Evolutionary conservation across 2,329 filamentous ascomycete species (phyloP).

Genomic region (Scedosporium apiospermum): DNA sequence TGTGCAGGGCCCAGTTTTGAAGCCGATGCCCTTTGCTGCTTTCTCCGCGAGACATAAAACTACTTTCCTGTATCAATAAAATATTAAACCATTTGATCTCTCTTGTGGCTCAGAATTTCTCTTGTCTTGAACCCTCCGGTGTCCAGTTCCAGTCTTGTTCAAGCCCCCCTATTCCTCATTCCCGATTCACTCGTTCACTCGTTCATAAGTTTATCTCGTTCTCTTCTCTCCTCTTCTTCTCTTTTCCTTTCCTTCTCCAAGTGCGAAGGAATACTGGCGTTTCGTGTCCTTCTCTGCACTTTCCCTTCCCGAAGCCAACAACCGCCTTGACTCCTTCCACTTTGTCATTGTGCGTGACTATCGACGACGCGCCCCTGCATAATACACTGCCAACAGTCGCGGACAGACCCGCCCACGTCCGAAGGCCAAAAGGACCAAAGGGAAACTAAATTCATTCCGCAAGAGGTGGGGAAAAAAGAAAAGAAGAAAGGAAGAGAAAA

Average conservation of each 20-base stretch:
- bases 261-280: neutral
- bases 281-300: neutral
- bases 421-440: neutral
- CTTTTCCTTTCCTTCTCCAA: neutral
- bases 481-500: neutral
- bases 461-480: neutral
- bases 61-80: neutral
- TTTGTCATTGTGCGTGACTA: neutral
- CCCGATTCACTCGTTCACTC: neutral
- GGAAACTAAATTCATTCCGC: neutral
- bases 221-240: neutral
- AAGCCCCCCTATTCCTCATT: neutral
- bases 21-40: neutral
- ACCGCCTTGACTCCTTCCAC: neutral
- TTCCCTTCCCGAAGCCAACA: no score
- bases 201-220: neutral
- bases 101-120: neutral
- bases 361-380: neutral
- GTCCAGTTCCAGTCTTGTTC: neutral
- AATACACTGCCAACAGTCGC: neutral
- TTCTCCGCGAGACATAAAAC: neutral
- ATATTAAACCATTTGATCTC: neutral
- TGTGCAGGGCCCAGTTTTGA: neutral
- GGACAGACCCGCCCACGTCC: neutral
- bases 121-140: neutral